Base-by-base conservation (phyloP, 257 asterid species). In the Dorcoceras hygrometricum region DNA sequence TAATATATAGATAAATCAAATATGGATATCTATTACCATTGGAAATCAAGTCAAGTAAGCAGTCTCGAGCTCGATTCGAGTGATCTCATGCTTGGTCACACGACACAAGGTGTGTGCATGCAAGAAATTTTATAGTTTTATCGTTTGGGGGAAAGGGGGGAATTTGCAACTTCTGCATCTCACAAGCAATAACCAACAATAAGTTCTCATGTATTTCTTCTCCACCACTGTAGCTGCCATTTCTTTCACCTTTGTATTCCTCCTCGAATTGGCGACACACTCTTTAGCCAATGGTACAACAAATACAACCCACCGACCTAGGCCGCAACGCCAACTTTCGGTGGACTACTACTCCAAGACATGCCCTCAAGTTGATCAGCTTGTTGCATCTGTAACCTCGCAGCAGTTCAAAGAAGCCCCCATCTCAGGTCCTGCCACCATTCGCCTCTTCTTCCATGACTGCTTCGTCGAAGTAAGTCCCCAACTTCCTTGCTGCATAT, bases 401-500 rank as follows among this genome's bases (percentile, higher is more conserved):
- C 84, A 76, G 59, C 95, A 76, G 81, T 90, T 88, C 77, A 83
- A 76, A 55, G 91, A 83, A 5, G 79, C 83, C 0, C 97, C 99
- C 5, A 76, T 89, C 53, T 85, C 95, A 2, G 97, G 79, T 8
- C 99, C 99, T 12, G 97, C 96, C 68, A 90, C 97, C 74, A 86
- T 93, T 61, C 96, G 99, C 54, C 99, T 93, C 72, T 90, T 93
- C 86, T 93, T 93, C 84, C 97, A 93, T 59, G 99, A 93, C 71
- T 93, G 99, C 77, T 90, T 93, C 51, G 97, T 93, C 31, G 87
- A 85, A 65, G 87, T 82, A 73, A 79, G 73, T 53, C 2, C 29
- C 0, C 4, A 10, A 34, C 14, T 34, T 10, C 50, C 10, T 34
- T n/a, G n/a, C 48, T 36, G 48, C 48, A 36, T 36, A 32, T 7